These are phyloP conservation scores for Rosa multiflora DNA, from an alignment of 306 rosid genomes.

Conservation along the genomic window DNA sequence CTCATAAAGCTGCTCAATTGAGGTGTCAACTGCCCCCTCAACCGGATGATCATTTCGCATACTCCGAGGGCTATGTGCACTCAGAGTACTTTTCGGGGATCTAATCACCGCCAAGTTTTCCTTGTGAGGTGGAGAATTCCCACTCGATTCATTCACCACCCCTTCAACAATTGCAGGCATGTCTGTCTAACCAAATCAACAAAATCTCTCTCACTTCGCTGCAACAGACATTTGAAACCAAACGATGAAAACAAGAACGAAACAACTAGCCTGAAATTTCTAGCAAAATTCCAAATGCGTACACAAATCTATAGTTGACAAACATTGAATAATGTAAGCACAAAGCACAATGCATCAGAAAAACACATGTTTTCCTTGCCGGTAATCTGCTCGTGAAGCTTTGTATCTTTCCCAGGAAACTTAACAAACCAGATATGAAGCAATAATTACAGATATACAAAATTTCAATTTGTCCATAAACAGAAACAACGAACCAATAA, in stretches of 20 bases:
- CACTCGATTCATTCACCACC: slow-evolving; percentile 33
- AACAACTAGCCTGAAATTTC: slow-evolving; percentile 1
- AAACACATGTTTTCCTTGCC: background rate
- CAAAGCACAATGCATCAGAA: slow-evolving; percentile 12
- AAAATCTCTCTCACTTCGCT: slow-evolving; percentile 32
- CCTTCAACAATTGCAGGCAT: slow-evolving; percentile 75
- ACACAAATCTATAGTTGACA: slow-evolving; percentile 12
- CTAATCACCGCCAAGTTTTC: slow-evolving; percentile 29
- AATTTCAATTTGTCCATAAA: background rate
- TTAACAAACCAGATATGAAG: slow-evolving; percentile 7
- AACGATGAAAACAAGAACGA: background rate
- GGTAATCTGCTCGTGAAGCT: background rate
- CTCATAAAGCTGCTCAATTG: slow-evolving; percentile 92
- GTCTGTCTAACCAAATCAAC: slow-evolving; percentile 30
- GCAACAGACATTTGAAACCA: slow-evolving; percentile 22
- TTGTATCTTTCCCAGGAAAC: slow-evolving; percentile 7
- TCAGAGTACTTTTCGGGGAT: slow-evolving; percentile 39
- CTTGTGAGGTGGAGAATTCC: slow-evolving; percentile 34
- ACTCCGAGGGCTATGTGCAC: slow-evolving; percentile 37
- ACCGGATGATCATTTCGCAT: slow-evolving; percentile 24
- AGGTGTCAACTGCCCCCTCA: slow-evolving; percentile 65
- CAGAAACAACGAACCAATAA: background rate
- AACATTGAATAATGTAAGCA: background rate
- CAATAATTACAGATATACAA: slow-evolving; percentile 7
- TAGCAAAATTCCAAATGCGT: slow-evolving; percentile 12